Evolutionary conservation across 2,329 filamentous ascomycete species (phyloP).

Genomic region (Nigrospora sphaerica): DNA sequence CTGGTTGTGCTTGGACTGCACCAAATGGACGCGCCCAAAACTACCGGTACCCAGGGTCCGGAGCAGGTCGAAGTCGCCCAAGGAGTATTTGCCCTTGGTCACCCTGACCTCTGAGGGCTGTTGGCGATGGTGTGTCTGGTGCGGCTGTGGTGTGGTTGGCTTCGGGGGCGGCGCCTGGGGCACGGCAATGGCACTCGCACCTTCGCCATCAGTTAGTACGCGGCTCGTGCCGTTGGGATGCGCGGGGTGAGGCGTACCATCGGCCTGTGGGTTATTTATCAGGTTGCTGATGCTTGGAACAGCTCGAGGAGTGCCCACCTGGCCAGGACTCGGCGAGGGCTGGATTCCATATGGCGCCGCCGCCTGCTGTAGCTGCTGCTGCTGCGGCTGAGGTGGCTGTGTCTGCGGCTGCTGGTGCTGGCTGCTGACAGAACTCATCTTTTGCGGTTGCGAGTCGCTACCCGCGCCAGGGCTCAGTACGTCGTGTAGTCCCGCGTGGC

Average conservation of each 20-base stretch:
- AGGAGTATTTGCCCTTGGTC: slow-evolving; percentile 95
- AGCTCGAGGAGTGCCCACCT: slow-evolving; percentile 46
- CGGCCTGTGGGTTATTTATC: slow-evolving; percentile 58
- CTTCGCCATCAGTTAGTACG: slow-evolving; percentile 11
- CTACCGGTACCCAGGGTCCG: slow-evolving; percentile 93
- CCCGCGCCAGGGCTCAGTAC: slow-evolving; percentile 18
- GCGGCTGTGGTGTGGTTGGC: slow-evolving; percentile 17
- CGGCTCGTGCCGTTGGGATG: slow-evolving; percentile 5
- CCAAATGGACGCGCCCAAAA: slow-evolving; percentile 92
- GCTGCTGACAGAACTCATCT: slow-evolving; percentile 20
- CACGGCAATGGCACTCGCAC: slow-evolving; percentile 28
- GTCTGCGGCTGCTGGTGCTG: slow-evolving; percentile 23
- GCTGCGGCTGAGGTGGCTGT: slow-evolving; percentile 5
- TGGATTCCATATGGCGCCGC: slow-evolving; percentile 36
- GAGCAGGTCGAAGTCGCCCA: slow-evolving; percentile 82
- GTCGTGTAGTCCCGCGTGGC: slow-evolving; percentile 10
- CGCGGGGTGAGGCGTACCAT: slow-evolving; percentile 16
- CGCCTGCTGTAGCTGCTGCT: slow-evolving; percentile 18
- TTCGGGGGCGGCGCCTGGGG: slow-evolving; percentile 17
- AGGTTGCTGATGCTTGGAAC: slow-evolving; percentile 77
- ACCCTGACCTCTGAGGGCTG: slow-evolving; percentile 44
- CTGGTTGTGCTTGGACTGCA: slow-evolving; percentile 97
- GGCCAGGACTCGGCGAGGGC: slow-evolving; percentile 22
- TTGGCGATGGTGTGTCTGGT: slow-evolving; percentile 17
- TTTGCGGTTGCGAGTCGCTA: slow-evolving; percentile 12